Base-by-base conservation (phyloP, 2,329 filamentous ascomycete genomes). In the Botrytis deweyae region DNA sequence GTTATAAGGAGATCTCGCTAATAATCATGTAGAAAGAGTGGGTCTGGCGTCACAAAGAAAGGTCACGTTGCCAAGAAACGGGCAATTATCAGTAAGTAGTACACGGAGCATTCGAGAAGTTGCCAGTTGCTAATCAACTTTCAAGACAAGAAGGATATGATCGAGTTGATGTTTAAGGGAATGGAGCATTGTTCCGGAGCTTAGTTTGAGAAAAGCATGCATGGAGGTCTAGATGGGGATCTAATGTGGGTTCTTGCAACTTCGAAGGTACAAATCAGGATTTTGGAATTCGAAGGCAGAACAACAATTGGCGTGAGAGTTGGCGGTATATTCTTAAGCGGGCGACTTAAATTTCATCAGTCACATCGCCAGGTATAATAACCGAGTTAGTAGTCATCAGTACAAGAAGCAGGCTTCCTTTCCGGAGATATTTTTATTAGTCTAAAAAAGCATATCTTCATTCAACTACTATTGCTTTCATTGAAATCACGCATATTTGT, bases 1-100 rank as follows among this genome's bases (percentile, higher is more conserved):
- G 36, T 8, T 22, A 42, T 42, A 42, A 58, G 66, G 49, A 58
- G 66, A 58, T 29, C 49, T 69, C 66, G 66, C 66, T 69, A 69
- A 55, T 44, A n/a, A 12, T 20, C 20, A 9, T 33, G 40, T 49
- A 69, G 66, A 44, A 69, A 69, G 9, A 58, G 66, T 69, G 66
- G 66, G 38, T 1, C 49, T 22, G 36, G 66, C 22, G 46, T 69
- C 38, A 33, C 38, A 20, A 68, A 58, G 36, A 58, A 42, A 68
- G 25, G 46, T 38, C 65, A 67, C 18, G 18, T 58, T 38, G 25
- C 36, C 49, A 58, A 68, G 36, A 68, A 68, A 58, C 16, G 49
- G 22, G 25, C 36, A 33, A 42, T 42, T 14, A 58, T 55, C 25
- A 25, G 66, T 68, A 42, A 68, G 22, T 68, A 25, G 33, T 14